A percentile compares a stretch with the other conserved stretches of the same genome.
These are phyloP conservation scores for Fusarium avenaceum DNA, from an alignment of 2,329 filamentous ascomycete genomes.

Conservation along the genomic window DNA sequence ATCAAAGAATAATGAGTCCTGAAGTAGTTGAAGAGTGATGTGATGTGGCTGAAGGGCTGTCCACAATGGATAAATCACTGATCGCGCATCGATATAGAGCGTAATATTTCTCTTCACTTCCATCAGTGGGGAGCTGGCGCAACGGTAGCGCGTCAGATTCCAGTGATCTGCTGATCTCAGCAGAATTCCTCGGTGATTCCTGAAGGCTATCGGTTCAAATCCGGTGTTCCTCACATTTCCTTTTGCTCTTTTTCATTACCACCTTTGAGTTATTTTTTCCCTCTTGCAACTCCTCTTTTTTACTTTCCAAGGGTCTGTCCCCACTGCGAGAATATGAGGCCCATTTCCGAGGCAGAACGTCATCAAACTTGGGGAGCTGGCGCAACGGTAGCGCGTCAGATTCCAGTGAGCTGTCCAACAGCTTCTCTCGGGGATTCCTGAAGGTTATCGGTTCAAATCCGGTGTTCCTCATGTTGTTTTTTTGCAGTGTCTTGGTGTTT, in stretches of 20 bases:
- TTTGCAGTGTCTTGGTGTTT: not conserved
- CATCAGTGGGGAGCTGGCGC: constrained; percentile 30
- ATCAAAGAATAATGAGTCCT: too few species aligned
- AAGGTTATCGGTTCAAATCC: constrained; percentile 28
- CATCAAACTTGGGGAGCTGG: constrained; percentile 16
- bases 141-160: constrained; percentile 27
- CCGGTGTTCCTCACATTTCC: constrained; percentile 28
- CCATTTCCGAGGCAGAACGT: not conserved
- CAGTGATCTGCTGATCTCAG: constrained; percentile 5
- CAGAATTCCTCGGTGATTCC: constrained; percentile 15
- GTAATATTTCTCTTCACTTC: not conserved
- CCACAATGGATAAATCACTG: too few species aligned
- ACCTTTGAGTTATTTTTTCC: too few species aligned
- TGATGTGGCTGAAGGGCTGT: too few species aligned
- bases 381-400: constrained; percentile 7
- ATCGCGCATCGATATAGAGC: not conserved
- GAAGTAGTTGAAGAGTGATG: too few species aligned
- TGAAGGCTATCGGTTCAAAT: constrained; percentile 38
- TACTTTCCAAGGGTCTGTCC: not conserved
- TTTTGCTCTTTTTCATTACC: not conserved
- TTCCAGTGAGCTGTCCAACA: constrained; percentile 9
- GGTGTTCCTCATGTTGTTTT: constrained; percentile 18
- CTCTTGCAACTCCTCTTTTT: not conserved
- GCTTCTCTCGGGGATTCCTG: constrained; percentile 16
- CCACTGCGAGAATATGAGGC: not conserved